A percentile compares a stretch with the other conserved stretches of the same genome.
Conservation (phyloP, 306 rosid genomes). For the Cotoneaster glaucophyllus region DNA sequence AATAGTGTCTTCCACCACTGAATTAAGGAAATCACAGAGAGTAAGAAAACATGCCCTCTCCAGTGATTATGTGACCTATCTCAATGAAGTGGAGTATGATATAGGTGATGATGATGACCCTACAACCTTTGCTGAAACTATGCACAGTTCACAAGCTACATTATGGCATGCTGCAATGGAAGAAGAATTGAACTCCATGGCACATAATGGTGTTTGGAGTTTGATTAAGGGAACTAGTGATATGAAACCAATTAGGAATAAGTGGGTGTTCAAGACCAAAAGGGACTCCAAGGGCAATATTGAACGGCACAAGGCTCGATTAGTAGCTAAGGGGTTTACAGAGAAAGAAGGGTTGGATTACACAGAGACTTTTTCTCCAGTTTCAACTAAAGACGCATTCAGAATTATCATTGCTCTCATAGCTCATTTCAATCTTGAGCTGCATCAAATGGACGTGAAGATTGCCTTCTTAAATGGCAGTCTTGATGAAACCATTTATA, state of each 20-base stretch:
- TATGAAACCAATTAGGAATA: not conserved
- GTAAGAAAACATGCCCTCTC: too few relatives aligned
- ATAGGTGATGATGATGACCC: too few relatives aligned
- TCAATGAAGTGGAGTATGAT: too few relatives aligned
- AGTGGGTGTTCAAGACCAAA: not conserved
- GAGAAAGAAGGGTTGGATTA: not conserved
- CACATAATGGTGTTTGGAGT: too few relatives aligned
- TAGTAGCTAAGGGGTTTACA: not conserved
- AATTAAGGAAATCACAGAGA: too few relatives aligned
- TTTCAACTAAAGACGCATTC: not conserved
- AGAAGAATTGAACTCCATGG: too few relatives aligned
- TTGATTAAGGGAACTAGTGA: too few relatives aligned
- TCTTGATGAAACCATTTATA: not conserved
- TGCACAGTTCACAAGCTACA: accelerated
- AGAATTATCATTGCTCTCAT: not conserved
- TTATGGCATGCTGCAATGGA: not conserved
- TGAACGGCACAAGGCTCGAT: not conserved
- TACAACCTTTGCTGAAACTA: too few relatives aligned
- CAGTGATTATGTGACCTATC: too few relatives aligned
- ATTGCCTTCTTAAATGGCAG: not conserved
- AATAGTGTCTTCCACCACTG: too few relatives aligned
- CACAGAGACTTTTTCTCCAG: not conserved
- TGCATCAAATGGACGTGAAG: not conserved
- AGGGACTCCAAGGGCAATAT: not conserved
- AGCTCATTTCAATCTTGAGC: not conserved